A percentile compares a stretch with the other conserved stretches of the same genome.
phyloP scores from a whole-genome alignment of 805 yeast species.

The Barnettozyma botsteinii region DNA sequence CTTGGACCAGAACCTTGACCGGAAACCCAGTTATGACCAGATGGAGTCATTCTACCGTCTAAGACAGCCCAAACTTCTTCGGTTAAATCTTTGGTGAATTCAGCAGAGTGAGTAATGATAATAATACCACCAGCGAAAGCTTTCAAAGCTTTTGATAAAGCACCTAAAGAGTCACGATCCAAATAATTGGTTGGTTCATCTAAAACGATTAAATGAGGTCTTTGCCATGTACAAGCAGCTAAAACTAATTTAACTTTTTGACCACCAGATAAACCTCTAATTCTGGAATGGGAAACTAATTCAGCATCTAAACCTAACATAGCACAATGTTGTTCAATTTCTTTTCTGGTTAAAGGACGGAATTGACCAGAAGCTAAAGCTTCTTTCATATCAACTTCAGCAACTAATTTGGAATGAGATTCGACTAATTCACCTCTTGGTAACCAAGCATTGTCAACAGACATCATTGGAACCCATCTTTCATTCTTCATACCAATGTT shows the following conservation, averaged over 20 bases:
- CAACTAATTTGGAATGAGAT: conserved; percentile 98
- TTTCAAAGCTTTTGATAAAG: conserved; percentile 98
- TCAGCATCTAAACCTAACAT: conserved; percentile 98
- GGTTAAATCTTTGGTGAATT: conserved; percentile 98
- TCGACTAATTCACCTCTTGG: conserved; percentile 98
- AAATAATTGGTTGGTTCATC: conserved; percentile 99
- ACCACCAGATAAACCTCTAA: conserved; percentile 99
- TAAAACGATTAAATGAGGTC: conserved; percentile 98
- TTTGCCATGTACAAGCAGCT: conserved; percentile 99
- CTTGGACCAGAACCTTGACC: conserved; percentile 99
- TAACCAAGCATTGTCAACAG: conserved; percentile 99
- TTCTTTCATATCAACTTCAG: conserved; percentile 99
- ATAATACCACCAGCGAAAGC: conserved; percentile 99
- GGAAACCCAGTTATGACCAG: conserved; percentile 99
- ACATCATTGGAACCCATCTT: conserved; percentile 99
- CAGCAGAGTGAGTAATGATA: conserved; percentile 99
- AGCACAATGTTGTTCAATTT: conserved; percentile 97
- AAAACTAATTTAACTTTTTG: conserved; percentile 99
- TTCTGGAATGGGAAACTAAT: conserved; percentile 99
- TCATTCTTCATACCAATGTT: conserved; percentile 98
- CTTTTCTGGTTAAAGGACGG: conserved; percentile 99
- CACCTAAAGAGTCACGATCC: conserved; percentile 99
- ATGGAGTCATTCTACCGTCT: conserved; percentile 98
- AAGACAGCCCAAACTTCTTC: conserved; percentile 99
- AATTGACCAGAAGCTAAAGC: conserved; percentile 99